phyloP scores from a whole-genome alignment of 2,329 filamentous ascomycete species.

The Penicillium sp. region DNA sequence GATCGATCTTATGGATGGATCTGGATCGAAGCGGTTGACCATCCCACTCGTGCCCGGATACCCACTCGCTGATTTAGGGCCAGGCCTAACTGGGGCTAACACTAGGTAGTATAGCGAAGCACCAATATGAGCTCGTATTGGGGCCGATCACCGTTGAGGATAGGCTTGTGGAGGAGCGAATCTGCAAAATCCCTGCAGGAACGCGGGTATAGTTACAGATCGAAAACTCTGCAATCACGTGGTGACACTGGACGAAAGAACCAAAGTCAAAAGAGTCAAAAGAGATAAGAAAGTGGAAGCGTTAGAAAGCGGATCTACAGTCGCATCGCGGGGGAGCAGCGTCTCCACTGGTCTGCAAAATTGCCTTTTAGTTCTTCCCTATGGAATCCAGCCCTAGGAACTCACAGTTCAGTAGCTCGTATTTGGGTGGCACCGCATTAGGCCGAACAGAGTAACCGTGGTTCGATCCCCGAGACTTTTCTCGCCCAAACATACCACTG shows the following conservation, averaged over 20 bases:
- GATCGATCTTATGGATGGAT: background rate
- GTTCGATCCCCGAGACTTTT: constrained; percentile 16
- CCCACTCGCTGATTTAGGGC: background rate
- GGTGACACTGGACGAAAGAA: background rate
- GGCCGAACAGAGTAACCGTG: constrained; percentile 10
- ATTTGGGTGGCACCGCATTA: constrained; percentile 8
- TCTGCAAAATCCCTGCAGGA: background rate
- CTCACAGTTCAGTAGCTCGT: background rate
- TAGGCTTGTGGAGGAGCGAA: background rate
- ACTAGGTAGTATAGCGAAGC: background rate
- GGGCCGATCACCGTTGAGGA: background rate
- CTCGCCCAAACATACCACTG: constrained; percentile 17
- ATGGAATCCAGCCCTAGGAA: background rate
- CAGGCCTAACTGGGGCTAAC: background rate
- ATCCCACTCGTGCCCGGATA: too few relatives aligned
- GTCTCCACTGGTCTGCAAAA: constrained; percentile 5
- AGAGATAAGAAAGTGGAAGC: background rate
- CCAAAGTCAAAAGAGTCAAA: background rate
- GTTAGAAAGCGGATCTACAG: constrained; percentile 12
- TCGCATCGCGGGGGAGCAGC: constrained; percentile 14
- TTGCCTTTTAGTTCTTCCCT: constrained; percentile 2
- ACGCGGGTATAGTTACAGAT: background rate
- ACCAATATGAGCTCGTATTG: background rate
- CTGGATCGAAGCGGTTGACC: background rate
- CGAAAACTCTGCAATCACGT: background rate